Base-by-base conservation (phyloP, 257 asterid genomes). In the Fraxinus excelsior region DNA sequence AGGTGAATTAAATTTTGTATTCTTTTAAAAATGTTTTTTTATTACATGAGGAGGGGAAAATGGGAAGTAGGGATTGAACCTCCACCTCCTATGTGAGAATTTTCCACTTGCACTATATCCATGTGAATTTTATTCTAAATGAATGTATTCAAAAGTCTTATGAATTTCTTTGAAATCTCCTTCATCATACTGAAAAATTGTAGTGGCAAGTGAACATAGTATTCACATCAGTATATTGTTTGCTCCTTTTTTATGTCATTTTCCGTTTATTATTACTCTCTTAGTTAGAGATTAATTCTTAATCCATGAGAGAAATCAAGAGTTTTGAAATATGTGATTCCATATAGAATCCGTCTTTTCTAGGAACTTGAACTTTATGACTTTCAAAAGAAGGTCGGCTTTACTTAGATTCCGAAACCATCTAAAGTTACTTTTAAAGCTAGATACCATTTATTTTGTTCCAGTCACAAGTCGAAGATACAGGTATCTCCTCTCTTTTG, bases 321-420 rank as follows among this genome's bases (percentile, higher is more conserved):
- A 58, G 29, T 58, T 7, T n/a, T n/a, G 3, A 19, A 7, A 53
- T 18, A 3, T 53, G 0, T 8, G 6, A 21, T 58, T 10, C 11
- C 1, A 58, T 7, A 58, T 21, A 58, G 31, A 58, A 58, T 58
- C 66, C 1, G 16, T 23, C 31, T 58, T 2, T 1, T 9, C 5
- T 58, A 10, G 4, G 21, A 58, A 2, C 28, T 58, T n/a, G 5
- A 56, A 56, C 65, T n/a, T 56, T 56, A 2, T 56, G 65, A n/a
- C 81, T 65, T 79, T 75, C 66, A 70, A 77, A 83, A 83, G 79
- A 68, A 74, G 74, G 82, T 84, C 83, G 74, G 64, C 81, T 84
- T 84, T 66, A 56, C 60, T 64, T 51, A 74, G 85, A 80, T 80
- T 80, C 82, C 58, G 23, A 80, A 67, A 67, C 40, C 74, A 66